Base-by-base conservation (phyloP, 169 alveolate species). In the Sarcocystis neurona region DNA sequence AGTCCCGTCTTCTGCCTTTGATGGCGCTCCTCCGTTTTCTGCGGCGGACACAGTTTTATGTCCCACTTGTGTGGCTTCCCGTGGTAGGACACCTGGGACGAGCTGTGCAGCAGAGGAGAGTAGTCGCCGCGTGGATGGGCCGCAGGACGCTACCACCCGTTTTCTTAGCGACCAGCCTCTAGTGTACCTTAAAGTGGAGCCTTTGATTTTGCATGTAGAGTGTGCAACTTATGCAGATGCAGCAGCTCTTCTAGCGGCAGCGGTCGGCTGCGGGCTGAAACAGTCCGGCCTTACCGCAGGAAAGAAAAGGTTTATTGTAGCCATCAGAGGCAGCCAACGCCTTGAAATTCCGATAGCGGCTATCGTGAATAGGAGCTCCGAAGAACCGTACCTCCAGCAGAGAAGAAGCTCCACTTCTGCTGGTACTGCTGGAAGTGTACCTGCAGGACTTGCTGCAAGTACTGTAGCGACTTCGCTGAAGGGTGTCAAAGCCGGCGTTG, bases 261-360 rank as follows among this genome's bases (percentile, higher is more conserved):
- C 89, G 1, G 34, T 43, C 32, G n/a, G 68, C 8, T 56, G 68
- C 5, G 89, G 89, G 43, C 79, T 84, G 50, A 84, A 60, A n/a
- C 79, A 84, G 39, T 84, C 89, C 23, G 89, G 89, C 66, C 39
- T 60, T 27, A 44, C 30, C 82, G 50, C 63, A 8, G 79, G 89
- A 4, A 46, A 70, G 12, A 66, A 66, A n/a, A 32, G 89, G 15
- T 27, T 44, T 50, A 60, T 84, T 46, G 78, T 84, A 39, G 89
- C 89, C n/a, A n/a, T 84, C 30, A 41, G 89, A 18, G 89, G 89
- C 48, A 44, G 79, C 32, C 89, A 56, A 82, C 58, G 89, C 0
- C 77, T 84, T 46, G 89, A 84, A 39, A 72, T 41, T 32, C 89
- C 89, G 23, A 18, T 84, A 6, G 72, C 78, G 5, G 12, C 34